These are phyloP conservation scores for Penicillium paxilli DNA, from an alignment of 495 filamentous ascomycete genomes.

Conservation along the genomic window DNA sequence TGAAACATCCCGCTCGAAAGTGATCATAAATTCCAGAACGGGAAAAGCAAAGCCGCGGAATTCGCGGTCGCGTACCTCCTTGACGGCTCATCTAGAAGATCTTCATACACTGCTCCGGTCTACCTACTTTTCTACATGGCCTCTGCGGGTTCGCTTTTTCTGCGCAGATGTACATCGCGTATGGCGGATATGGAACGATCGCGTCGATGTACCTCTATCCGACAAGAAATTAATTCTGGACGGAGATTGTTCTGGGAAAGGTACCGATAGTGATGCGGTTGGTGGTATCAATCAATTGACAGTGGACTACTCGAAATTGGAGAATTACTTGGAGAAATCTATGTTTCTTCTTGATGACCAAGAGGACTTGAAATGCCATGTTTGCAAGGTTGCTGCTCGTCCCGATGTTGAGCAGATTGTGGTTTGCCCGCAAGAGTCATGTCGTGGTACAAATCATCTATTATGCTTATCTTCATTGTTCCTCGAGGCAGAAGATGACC, in stretches of 20 bases:
- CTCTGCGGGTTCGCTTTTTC: constrained; percentile 82
- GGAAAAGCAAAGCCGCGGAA: constrained; percentile 26
- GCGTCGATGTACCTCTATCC: constrained; percentile 47
- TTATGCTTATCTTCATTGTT: constrained; percentile 73
- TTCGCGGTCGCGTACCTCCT: constrained; percentile 54
- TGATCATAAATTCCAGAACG: constrained; percentile 11
- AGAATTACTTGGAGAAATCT: constrained; percentile 71
- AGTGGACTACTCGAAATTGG: constrained; percentile 64
- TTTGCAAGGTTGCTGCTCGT: constrained; percentile 58
- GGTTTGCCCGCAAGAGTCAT: constrained; percentile 67
- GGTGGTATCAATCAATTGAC: constrained; percentile 56
- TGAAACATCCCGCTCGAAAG: constrained; percentile 28
- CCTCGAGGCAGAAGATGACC: constrained; percentile 42
- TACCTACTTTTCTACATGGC: constrained; percentile 75
- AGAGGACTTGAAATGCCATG: constrained; percentile 55
- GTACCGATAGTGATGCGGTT: constrained; percentile 9
- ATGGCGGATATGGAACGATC: constrained; percentile 65
- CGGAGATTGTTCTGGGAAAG: constrained; percentile 23
- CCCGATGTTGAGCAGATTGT: constrained; percentile 55
- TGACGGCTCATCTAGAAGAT: constrained; percentile 67
- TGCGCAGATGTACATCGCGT: constrained; percentile 60
- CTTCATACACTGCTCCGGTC: constrained; percentile 78
- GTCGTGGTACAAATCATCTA: constrained; percentile 70
- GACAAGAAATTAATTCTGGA: constrained; percentile 59
- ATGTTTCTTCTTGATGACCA: constrained; percentile 61